These are phyloP conservation scores for Aspergillus nomiae DNA, from an alignment of 2,329 filamentous ascomycete genomes.

Conservation along the genomic window DNA sequence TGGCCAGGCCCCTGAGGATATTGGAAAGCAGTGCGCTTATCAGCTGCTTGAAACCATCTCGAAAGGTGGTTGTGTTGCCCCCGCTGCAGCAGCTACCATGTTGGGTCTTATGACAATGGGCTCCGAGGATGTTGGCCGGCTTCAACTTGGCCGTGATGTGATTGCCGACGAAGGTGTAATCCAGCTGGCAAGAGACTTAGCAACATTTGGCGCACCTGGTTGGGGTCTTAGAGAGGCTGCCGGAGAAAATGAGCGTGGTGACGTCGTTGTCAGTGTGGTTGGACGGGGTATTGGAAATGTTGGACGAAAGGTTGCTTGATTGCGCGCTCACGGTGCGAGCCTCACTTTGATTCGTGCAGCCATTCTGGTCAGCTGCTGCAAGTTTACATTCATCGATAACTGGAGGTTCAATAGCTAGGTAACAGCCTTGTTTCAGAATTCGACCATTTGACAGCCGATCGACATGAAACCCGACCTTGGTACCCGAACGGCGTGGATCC, in stretches of 20 bases:
- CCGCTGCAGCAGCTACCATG: slow-evolving; percentile 71
- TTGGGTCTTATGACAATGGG: slow-evolving; percentile 97
- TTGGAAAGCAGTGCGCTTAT: slow-evolving; percentile 84
- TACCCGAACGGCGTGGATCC: slow-evolving; percentile 1
- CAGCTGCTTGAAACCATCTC: slow-evolving; percentile 83
- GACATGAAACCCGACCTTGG: neutral
- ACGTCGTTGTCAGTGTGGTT: slow-evolving; percentile 87
- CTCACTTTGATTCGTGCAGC: slow-evolving; percentile 5
- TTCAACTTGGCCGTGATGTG: slow-evolving; percentile 79
- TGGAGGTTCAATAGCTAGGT: slow-evolving; percentile 8
- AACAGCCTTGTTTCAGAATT: slow-evolving; percentile 17
- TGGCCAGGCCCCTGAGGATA: slow-evolving; percentile 83
- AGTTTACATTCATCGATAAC: slow-evolving; percentile 2
- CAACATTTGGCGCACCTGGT: slow-evolving; percentile 83
- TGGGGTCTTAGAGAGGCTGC: slow-evolving; percentile 84
- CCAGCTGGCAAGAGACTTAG: slow-evolving; percentile 78
- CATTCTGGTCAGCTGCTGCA: slow-evolving; percentile 1
- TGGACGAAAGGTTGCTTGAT: slow-evolving; percentile 78
- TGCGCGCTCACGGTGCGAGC: neutral
- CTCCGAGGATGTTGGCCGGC: slow-evolving; percentile 86
- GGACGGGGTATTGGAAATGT: slow-evolving; percentile 93
- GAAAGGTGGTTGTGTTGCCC: slow-evolving; percentile 78
- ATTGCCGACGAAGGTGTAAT: slow-evolving; percentile 80
- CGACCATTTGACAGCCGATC: slow-evolving; percentile 11
- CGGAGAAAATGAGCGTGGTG: slow-evolving; percentile 62